Base-by-base conservation (phyloP, 2,329 filamentous ascomycete genomes). In the Epicoccum sorghinum region DNA sequence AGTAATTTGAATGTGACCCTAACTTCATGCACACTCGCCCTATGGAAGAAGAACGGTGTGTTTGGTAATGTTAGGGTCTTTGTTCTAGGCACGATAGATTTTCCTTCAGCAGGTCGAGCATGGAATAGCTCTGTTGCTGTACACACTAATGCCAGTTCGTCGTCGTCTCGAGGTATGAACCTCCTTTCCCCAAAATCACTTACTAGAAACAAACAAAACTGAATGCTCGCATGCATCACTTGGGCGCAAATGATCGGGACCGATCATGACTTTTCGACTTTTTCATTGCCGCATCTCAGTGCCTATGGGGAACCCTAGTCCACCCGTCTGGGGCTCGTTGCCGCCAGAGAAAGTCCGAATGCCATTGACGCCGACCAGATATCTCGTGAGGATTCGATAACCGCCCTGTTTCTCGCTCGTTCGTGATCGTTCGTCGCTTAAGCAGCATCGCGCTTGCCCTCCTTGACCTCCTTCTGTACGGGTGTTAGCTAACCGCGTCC, bases 401-500 rank as follows among this genome's bases (percentile, higher is more conserved):
- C 66, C 68, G 65, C 68, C 65, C 65, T 65, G 61, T 70, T 60
- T 66, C 61, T 67, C 65, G 65, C 61, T 68, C 66, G 64, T 64
- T 68, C 66, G 63, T 64, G 47, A 55, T 67, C 58, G 55, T 63
- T 65, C 57, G 63, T 65, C 67, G 70, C 79, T 83, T 86, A 96
- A 82, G 89, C 92, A 71, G 86, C 80, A 78, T 96, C 91, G 70
- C 91, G 87, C 88, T 95, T 96, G 81, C 92, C 93, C 82, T 97
- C 93, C 86, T 90, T 93, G 75, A 92, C 86, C 86, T 97, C 95
- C 86, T 98, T 99, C 93, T 96, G 79, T 79, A 71, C 30, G 13
- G 57, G 37, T 59, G 67, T 74, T 65, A 74, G 71, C 58, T 40
- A 41, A 36, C 40, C 48, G 46, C 32, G 32, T 47, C 38, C 39